These are phyloP conservation scores for Amanita exitialis DNA, from an alignment of 768 basidiomycete species.

Conservation along the genomic window DNA sequence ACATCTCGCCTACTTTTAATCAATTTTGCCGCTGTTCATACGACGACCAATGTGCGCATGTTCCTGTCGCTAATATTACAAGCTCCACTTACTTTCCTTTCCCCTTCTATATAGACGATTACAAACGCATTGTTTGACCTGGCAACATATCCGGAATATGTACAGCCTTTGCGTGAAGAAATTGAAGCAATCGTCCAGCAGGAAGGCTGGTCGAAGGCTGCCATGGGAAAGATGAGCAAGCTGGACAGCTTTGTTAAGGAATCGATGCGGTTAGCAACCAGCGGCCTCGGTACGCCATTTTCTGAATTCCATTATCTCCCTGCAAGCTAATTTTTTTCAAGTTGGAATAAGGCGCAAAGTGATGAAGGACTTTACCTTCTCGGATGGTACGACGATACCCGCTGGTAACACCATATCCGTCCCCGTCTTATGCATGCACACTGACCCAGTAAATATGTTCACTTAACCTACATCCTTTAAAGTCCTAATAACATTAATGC, in stretches of 20 bases:
- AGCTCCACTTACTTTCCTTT: neutral
- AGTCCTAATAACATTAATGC: neutral
- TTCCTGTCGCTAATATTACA: too few species aligned
- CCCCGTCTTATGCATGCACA: constrained; percentile 7
- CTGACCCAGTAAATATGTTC: constrained; percentile 1
- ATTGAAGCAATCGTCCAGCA: too few species aligned
- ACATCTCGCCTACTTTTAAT: too few species aligned
- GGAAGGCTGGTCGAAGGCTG: too few species aligned
- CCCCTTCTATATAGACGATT: too few species aligned
- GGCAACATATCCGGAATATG: too few species aligned
- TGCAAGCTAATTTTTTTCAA: constrained; percentile 11
- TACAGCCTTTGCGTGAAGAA: too few species aligned
- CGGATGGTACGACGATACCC: constrained; percentile 17
- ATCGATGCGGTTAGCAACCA: constrained; percentile 10
- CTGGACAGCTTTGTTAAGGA: too few species aligned
- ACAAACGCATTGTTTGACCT: too few species aligned
- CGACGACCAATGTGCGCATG: constrained; percentile 13
- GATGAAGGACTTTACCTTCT: constrained; percentile 28
- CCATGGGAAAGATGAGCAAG: too few species aligned
- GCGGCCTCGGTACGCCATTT: constrained; percentile 12
- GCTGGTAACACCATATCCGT: constrained; percentile 13
- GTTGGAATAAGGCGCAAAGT: constrained; percentile 21
- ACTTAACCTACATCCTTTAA: neutral
- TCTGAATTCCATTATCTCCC: constrained; percentile 8
- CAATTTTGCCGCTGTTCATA: too few species aligned